phyloP scores from a whole-genome alignment of 768 basidiomycete genomes.

The Suillus occidentalis region DNA sequence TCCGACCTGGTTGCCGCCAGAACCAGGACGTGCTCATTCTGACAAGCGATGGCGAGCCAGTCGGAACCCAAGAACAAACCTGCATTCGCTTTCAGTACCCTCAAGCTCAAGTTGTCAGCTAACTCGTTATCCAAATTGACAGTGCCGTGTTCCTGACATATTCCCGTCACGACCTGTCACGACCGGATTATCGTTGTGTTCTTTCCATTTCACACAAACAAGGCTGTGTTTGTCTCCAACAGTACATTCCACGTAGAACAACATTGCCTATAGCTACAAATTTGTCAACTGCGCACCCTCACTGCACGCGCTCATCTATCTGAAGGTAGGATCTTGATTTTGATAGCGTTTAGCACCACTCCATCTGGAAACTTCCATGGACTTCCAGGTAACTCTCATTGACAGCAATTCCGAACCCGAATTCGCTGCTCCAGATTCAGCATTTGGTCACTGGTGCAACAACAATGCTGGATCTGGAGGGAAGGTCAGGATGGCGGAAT shows the following conservation, averaged over 20 bases:
- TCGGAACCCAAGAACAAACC: not conserved
- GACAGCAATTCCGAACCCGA: not conserved
- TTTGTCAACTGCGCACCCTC: not conserved
- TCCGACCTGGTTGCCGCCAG: not conserved
- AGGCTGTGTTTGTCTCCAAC: not conserved
- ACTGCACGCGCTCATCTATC: no score
- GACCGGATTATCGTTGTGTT: not conserved
- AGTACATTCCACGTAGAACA: not conserved
- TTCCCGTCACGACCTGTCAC: not conserved
- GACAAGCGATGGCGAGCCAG: not conserved
- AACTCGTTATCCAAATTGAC: not conserved
- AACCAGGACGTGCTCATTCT: not conserved
- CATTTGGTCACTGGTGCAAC: not conserved
- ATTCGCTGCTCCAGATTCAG: not conserved
- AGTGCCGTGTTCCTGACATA: not conserved
- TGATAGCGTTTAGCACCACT: not conserved
- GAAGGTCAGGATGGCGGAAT: not conserved
- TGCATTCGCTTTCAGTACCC: not conserved
- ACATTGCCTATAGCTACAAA: not conserved
- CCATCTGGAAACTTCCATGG: not conserved
- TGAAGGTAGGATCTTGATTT: not conserved
- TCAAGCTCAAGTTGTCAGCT: not conserved
- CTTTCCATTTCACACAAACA: not conserved
- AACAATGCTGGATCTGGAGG: constrained; percentile 7
- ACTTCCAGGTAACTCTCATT: not conserved